Evolutionary conservation across 148 eudicot species (phyloP).

Genomic region (Rhododendron ovatum): DNA sequence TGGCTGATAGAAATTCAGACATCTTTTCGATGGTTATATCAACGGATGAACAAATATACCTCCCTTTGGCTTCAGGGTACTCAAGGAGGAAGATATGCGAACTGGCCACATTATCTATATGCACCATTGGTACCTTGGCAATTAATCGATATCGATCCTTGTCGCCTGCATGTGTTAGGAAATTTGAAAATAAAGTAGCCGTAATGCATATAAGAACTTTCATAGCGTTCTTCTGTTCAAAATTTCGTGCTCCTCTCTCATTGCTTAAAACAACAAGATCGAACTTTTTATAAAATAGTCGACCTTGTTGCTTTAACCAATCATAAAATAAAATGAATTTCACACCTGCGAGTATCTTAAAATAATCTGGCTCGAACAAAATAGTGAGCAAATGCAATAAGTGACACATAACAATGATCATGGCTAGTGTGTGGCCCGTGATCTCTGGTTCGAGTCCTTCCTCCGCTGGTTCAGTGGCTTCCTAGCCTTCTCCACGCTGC

Average conservation of each 20-base stretch:
- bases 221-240: background rate
- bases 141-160: background rate
- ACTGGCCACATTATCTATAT: slow-evolving; percentile 18
- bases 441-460: no score
- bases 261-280: background rate
- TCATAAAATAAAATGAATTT: background rate
- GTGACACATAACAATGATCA: slow-evolving; percentile 27
- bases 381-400: background rate
- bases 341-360: background rate
- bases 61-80: slow-evolving; percentile 24
- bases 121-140: slow-evolving; percentile 8
- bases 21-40: slow-evolving; percentile 6
- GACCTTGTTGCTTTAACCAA: background rate
- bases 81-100: slow-evolving; percentile 21
- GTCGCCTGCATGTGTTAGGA: background rate
- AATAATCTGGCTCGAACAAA: background rate
- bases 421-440: no score
- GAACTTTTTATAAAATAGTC: background rate
- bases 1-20: slow-evolving; percentile 17
- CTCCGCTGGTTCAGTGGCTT: no score
- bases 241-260: background rate
- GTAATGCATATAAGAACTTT: background rate
- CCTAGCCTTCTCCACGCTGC: no score
- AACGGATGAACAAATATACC: slow-evolving; percentile 21
- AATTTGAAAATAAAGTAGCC: background rate